phyloP scores from a whole-genome alignment of 495 filamentous ascomycete genomes.

The Podospora bellae-mahoneyi region DNA sequence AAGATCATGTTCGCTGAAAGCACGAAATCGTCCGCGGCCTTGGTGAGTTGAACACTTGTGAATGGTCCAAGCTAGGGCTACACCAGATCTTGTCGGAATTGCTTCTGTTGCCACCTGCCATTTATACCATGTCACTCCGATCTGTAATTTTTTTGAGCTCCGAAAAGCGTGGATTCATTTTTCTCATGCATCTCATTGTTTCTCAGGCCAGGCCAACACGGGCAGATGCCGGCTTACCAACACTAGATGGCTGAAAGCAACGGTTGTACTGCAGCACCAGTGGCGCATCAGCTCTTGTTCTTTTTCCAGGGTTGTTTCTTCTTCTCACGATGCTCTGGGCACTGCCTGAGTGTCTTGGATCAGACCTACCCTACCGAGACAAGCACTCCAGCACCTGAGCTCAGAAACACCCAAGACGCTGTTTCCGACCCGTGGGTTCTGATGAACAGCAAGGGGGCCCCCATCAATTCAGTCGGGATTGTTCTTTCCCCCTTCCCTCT shows the following conservation, averaged over 20 bases:
- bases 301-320: background rate
- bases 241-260: background rate
- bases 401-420: background rate
- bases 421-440: background rate
- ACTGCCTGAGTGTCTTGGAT: background rate
- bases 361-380: background rate
- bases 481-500: background rate
- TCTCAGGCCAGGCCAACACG: background rate
- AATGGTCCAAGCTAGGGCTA: background rate
- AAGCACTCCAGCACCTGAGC: background rate
- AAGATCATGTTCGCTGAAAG: background rate
- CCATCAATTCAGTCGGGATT: background rate
- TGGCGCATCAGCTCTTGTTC: slow-evolving; percentile 3
- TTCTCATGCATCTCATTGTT: background rate
- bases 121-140: background rate
- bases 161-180: background rate
- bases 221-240: background rate
- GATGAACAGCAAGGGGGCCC: background rate
- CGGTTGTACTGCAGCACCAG: slow-evolving; percentile 2
- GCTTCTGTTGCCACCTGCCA: background rate
- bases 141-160: background rate
- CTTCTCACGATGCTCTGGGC: background rate
- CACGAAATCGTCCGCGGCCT: background rate
- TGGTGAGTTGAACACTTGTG: background rate
- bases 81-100: background rate